A percentile compares a stretch with the other conserved stretches of the same genome.
Evolutionary conservation across 768 basidiomycete genomes (phyloP).

Genomic region (Boletellus ananas): DNA sequence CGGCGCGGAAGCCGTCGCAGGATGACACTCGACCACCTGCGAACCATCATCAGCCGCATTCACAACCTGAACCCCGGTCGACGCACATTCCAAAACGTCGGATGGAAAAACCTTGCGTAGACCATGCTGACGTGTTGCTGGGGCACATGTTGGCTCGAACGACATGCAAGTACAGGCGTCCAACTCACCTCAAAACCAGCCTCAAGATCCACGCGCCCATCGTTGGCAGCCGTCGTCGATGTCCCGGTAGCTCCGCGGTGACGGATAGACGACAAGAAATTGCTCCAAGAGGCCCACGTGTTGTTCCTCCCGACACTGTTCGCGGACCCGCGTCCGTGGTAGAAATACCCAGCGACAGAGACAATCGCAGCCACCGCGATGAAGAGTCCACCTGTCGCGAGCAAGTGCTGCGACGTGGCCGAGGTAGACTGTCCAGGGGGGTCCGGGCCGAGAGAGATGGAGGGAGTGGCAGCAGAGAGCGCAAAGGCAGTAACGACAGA

Average conservation of each 20-base stretch:
- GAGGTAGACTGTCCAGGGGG: background rate
- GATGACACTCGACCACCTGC: slow-evolving; percentile 15
- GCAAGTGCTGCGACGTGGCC: background rate
- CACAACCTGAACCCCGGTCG: background rate
- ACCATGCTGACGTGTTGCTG: slow-evolving; percentile 19
- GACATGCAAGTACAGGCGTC: background rate
- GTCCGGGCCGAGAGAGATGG: background rate
- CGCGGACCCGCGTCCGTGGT: slow-evolving; percentile 1
- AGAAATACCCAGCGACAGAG: slow-evolving; percentile 15
- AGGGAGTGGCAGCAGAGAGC: slow-evolving; percentile 3
- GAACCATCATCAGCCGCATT: background rate
- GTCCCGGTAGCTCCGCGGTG: background rate
- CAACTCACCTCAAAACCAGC: slow-evolving; percentile 7
- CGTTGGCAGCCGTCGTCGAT: background rate
- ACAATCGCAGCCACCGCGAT: slow-evolving; percentile 10
- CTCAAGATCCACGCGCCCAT: slow-evolving; percentile 9
- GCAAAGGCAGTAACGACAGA: slow-evolving; percentile 9
- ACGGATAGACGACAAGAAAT: slow-evolving; percentile 9
- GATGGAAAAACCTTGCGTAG: slow-evolving; percentile 22
- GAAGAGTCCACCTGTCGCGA: slow-evolving; percentile 14
- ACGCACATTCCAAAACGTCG: slow-evolving; percentile 18
- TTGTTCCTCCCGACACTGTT: background rate
- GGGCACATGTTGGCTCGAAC: background rate
- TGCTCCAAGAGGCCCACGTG: slow-evolving; percentile 5
- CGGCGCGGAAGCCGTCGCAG: slow-evolving; percentile 12